These are phyloP conservation scores for Metarhizium brunneum DNA, from an alignment of 2,329 filamentous ascomycete genomes.

Conservation along the genomic window DNA sequence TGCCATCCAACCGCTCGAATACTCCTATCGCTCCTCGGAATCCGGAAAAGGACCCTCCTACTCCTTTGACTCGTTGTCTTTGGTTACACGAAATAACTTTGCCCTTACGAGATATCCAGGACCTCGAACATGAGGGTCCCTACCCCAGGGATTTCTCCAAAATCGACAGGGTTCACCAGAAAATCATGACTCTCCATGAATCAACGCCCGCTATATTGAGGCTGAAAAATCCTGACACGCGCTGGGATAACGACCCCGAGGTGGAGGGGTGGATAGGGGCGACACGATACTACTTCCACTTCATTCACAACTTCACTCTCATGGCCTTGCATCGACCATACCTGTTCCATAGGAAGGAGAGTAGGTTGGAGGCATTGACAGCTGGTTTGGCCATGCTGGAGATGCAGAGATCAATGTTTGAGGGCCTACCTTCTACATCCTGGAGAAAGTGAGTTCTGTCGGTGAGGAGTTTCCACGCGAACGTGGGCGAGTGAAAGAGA, in stretches of 20 bases:
- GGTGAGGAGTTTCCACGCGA: background rate
- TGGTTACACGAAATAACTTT: constrained; percentile 38
- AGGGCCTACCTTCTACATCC: constrained; percentile 37
- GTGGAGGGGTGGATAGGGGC: constrained; percentile 39
- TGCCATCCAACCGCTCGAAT: constrained; percentile 36
- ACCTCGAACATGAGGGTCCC: constrained; percentile 46
- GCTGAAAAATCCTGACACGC: constrained; percentile 45
- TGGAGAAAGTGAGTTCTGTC: constrained; percentile 28
- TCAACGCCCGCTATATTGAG: constrained; percentile 44
- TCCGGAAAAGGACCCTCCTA: constrained; percentile 41
- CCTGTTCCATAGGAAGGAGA: constrained; percentile 46
- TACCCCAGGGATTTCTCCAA: constrained; percentile 43
- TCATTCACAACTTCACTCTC: constrained; percentile 41
- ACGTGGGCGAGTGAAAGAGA: background rate
- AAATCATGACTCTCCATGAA: constrained; percentile 37
- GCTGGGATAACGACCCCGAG: constrained; percentile 44
- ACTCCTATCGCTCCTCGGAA: constrained; percentile 38
- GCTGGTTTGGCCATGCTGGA: constrained; percentile 47
- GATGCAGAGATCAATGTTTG: constrained; percentile 41
- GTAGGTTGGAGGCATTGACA: constrained; percentile 45
- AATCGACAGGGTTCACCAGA: constrained; percentile 44
- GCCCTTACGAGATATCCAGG: constrained; percentile 43
- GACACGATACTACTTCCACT: constrained; percentile 36
- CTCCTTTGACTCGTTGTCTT: constrained; percentile 43
- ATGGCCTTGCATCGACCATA: constrained; percentile 55